Percentiles rank a stretch among this genome's conserved stretches.
Evolutionary conservation across 352 stramenopile species (phyloP).

Genomic region (Pythium aristosporum): DNA sequence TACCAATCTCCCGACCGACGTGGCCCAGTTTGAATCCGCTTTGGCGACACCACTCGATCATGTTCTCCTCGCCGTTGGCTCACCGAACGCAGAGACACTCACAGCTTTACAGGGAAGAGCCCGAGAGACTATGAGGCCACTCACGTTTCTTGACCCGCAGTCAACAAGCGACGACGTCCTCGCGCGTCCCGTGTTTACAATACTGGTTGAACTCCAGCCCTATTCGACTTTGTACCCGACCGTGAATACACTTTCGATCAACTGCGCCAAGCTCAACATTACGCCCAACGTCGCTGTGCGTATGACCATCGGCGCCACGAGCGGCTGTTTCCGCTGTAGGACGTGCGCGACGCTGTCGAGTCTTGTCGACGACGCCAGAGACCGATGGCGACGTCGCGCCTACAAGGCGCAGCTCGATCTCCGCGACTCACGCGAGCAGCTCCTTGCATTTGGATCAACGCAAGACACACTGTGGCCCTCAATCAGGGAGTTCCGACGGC

Average conservation of each 20-base stretch:
- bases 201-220: constrained; percentile 35
- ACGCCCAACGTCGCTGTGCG: constrained; percentile 39
- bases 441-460: constrained; percentile 37
- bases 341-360: constrained; percentile 39
- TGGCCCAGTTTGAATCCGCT: constrained; percentile 35
- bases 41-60: constrained; percentile 40
- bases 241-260: constrained; percentile 21
- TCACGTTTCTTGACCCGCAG: constrained; percentile 52
- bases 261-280: constrained; percentile 53
- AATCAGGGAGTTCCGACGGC: constrained; percentile 34
- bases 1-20: constrained; percentile 28
- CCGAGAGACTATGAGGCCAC: constrained; percentile 24
- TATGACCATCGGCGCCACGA: constrained; percentile 53
- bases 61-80: constrained; percentile 27
- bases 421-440: constrained; percentile 35
- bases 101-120: constrained; percentile 31
- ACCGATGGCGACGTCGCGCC: constrained; percentile 41
- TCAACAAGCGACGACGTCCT: constrained; percentile 35
- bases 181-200: constrained; percentile 38
- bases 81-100: constrained; percentile 18
- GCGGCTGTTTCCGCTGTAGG: constrained; percentile 69
- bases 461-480: constrained; percentile 25
- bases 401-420: constrained; percentile 65
- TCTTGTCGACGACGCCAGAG: constrained; percentile 33
- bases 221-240: constrained; percentile 59